A percentile compares a stretch with the other conserved stretches of the same genome.
phyloP scores from a whole-genome alignment of 345 rosid genomes.

The Aethionema arabicum region DNA sequence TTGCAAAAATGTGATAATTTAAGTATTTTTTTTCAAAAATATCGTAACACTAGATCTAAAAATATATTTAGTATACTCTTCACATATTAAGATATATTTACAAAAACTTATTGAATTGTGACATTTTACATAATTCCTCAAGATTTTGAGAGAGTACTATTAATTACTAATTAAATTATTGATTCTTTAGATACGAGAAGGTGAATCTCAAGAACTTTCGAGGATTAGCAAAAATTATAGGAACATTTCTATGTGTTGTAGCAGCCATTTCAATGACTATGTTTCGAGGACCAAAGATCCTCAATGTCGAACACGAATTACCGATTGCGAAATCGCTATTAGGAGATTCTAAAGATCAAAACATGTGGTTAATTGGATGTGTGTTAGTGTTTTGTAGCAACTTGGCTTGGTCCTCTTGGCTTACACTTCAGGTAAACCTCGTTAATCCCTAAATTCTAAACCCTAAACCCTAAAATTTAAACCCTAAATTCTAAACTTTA shows the following conservation, averaged over 20 bases:
- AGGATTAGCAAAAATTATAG: constrained; percentile 62
- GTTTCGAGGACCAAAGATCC: constrained; percentile 68
- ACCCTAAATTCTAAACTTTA: too few species aligned
- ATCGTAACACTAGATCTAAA: too few species aligned
- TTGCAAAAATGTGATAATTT: too few species aligned
- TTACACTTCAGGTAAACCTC: constrained; percentile 61
- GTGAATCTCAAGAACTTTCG: constrained; percentile 48
- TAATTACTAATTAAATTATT: neutral
- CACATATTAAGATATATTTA: too few species aligned
- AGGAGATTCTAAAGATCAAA: constrained; percentile 30
- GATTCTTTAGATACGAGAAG: constrained; percentile 55
- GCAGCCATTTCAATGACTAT: constrained; percentile 72
- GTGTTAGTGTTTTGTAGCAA: constrained; percentile 54
- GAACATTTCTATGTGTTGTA: constrained; percentile 56
- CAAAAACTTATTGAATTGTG: too few species aligned
- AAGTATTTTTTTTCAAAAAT: too few species aligned
- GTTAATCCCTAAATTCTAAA: neutral
- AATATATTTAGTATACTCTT: too few species aligned
- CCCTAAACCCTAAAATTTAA: too few species aligned
- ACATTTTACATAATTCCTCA: neutral
- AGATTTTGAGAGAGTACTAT: neutral
- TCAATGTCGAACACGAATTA: constrained; percentile 39
- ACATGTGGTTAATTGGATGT: constrained; percentile 64
- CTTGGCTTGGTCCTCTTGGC: constrained; percentile 73
- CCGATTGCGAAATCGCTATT: constrained; percentile 26